Conservation (phyloP, 176 grass and related monocot genomes). For the Hsuehochloa calcarea region DNA sequence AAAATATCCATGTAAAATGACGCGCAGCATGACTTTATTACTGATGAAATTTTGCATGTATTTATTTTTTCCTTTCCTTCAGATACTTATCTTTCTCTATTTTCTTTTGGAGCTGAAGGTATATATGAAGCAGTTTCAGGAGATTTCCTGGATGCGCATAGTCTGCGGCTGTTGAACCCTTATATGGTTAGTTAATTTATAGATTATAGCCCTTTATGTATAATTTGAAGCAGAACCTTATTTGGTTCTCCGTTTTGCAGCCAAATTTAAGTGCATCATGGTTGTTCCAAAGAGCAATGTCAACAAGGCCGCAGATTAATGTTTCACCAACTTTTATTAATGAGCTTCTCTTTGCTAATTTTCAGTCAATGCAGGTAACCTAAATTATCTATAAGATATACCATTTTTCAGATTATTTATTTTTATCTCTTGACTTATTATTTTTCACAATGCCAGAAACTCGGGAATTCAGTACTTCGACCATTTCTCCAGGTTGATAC, state of each 20-base stretch:
- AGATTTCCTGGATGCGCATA: slow-evolving; percentile 67
- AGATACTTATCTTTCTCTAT: slow-evolving; percentile 20
- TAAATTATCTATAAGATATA: slow-evolving; percentile 11
- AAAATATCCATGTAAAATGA: not conserved
- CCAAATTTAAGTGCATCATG: slow-evolving; percentile 95
- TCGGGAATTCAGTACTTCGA: slow-evolving; percentile 67
- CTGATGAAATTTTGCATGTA: not conserved
- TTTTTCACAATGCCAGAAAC: slow-evolving; percentile 58
- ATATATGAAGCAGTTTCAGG: slow-evolving; percentile 79
- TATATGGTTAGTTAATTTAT: slow-evolving; percentile 69
- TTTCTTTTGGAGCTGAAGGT: slow-evolving; percentile 57
- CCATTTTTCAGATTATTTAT: slow-evolving; percentile 11
- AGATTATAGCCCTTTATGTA: not conserved
- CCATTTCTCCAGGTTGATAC: slow-evolving; percentile 89
- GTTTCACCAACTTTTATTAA: slow-evolving; percentile 81
- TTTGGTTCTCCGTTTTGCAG: slow-evolving; percentile 44
- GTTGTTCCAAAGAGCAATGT: slow-evolving; percentile 97
- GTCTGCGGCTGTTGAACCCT: slow-evolving; percentile 74
- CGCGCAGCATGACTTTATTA: not conserved
- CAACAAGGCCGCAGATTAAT: slow-evolving; percentile 53
- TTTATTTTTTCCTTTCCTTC: not conserved
- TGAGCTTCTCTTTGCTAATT: slow-evolving; percentile 91
- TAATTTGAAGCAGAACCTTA: slow-evolving; percentile 19
- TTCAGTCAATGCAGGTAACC: slow-evolving; percentile 89
- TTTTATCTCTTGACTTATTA: slow-evolving; percentile 25